These are phyloP conservation scores for Haplosporangium gracile DNA, from an alignment of 192 early-diverging fungal species.

Conservation along the genomic window DNA sequence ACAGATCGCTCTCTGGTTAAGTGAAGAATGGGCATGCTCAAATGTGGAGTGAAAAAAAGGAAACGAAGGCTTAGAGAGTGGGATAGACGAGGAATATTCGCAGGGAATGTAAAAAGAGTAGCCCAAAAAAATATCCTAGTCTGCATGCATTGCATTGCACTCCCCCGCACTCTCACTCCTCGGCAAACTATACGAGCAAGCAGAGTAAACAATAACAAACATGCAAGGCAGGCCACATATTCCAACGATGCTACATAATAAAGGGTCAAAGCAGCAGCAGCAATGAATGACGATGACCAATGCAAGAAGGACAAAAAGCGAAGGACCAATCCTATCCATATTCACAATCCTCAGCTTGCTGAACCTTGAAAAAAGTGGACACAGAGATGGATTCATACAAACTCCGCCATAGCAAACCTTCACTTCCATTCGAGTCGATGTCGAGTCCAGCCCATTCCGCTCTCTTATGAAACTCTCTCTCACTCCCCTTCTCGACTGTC, in stretches of 20 bases:
- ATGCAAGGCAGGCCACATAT: neutral
- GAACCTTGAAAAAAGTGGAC: neutral
- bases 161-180: neutral
- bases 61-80: neutral
- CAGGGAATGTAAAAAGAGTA: neutral
- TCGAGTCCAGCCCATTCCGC: neutral
- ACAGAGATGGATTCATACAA: neutral
- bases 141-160: conserved; percentile 2
- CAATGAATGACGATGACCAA: neutral
- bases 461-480: neutral
- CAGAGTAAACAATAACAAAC: neutral
- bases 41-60: neutral
- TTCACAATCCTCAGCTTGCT: neutral
- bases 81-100: neutral
- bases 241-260: neutral
- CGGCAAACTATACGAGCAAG: too few relatives aligned
- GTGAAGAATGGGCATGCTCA: neutral
- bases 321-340: neutral
- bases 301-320: neutral
- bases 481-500: neutral
- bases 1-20: too few relatives aligned
- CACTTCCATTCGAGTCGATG: neutral
- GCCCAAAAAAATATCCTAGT: neutral
- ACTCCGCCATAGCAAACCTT: neutral
- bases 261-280: conserved; percentile 3